Evolutionary conservation across 768 basidiomycete species (phyloP), one percentile per base, ranked within the genome.

Genomic region (Boletus speciosus): DNA sequence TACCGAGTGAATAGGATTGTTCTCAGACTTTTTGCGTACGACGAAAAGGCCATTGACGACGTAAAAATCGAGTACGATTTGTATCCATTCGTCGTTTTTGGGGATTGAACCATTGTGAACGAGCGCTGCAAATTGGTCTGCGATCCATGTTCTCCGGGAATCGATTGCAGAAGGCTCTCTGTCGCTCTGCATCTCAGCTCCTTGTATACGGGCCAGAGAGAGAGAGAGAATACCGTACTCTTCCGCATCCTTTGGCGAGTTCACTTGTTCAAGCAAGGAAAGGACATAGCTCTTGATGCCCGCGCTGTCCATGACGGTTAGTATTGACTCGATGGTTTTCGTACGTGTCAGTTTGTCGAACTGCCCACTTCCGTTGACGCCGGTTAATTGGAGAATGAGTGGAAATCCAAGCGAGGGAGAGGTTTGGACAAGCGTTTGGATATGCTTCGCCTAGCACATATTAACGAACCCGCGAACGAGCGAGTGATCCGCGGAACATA

Each of bases 291-390:
- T 80, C 60, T 81, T 79, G 57, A 97, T 88, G 9, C 92, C 93
- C 2, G 83, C 76, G 1, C 73, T 70, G 60, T 87, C 82, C 80
- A 94, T 84, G 35, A 81, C 82, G 4, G 82, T 78, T 51, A 98
- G 74, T 52, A 98, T 85, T 1, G 81, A 80, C 72, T 96, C 93
- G 35, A 98, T 81, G 0, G 92, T 96, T 72, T 94, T 97, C 9
- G 95, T 95, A 69, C 84, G 88, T 11, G 95, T 96, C 53, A 96
- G 70, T 69, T 81, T 87, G 72, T 99, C 96, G 62, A 98, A 99
- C 68, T 93, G 88, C 53, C 85, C 82, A 62, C 80, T 86, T 10
- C 93, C 93, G 66, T 96, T 77, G 46, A 83, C 78, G 19, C 90
- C 91, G 1, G 92, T 90, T 25, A 98, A 74, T 64, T 92, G 87